phyloP scores from a whole-genome alignment of 495 filamentous ascomycete genomes.

The Aspergillus affinis region DNA sequence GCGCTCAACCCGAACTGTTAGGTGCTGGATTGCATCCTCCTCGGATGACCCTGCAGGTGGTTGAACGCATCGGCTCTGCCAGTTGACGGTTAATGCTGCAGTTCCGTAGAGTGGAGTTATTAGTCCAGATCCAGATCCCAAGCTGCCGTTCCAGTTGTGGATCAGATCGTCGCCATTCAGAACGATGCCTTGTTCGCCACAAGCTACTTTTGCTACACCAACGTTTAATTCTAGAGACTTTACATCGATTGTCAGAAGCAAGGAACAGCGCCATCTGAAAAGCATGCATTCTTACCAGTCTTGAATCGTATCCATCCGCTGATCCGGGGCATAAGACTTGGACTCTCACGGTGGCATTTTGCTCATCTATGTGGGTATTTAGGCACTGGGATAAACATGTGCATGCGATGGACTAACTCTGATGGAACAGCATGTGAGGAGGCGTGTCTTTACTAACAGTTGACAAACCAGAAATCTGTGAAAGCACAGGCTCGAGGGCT shows the following conservation, averaged over 20 bases:
- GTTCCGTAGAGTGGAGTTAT: constrained; percentile 31
- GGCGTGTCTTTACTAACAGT: not conserved
- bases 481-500: not conserved
- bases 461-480: not conserved
- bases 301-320: constrained; percentile 10
- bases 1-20: constrained; percentile 45
- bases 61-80: constrained; percentile 46
- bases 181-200: constrained; percentile 35
- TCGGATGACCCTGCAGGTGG: constrained; percentile 29
- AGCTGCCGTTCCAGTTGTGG: constrained; percentile 31
- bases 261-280: constrained; percentile 2
- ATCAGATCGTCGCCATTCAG: constrained; percentile 36
- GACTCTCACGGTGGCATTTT: constrained; percentile 18
- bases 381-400: constrained; percentile 6
- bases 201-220: constrained; percentile 22
- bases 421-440: constrained; percentile 1
- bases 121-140: constrained; percentile 29
- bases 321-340: constrained; percentile 19
- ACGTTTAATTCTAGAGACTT: constrained; percentile 31
- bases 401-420: constrained; percentile 16
- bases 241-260: constrained; percentile 7
- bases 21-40: constrained; percentile 42
- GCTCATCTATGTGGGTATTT: constrained; percentile 16
- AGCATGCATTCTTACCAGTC: constrained; percentile 9
- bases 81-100: constrained; percentile 16